Base-by-base conservation (phyloP, 2,329 filamentous ascomycete species). In the Madurella mycetomatis region DNA sequence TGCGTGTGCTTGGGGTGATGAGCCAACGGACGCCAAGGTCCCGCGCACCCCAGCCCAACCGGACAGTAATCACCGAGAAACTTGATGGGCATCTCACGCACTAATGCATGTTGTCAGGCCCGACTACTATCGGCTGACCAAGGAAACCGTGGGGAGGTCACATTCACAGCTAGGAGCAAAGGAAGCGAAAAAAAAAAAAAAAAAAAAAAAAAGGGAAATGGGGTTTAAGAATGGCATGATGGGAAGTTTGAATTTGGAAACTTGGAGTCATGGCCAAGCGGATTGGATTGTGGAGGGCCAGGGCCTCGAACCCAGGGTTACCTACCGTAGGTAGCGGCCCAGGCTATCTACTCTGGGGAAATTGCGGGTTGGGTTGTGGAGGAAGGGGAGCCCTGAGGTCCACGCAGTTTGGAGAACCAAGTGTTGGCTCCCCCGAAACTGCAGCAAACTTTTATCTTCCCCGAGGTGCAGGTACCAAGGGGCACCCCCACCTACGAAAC, bases 341-440 rank as follows among this genome's bases (percentile, higher is more conserved):
- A n/a, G n/a, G 25, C 25, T 25, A 7, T 25, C 4, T 25, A 30
- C n/a, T 43, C 52, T 50, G 52, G 52, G 52, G 52, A 54, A 54
- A 47, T 18, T 47, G 41, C 32, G 52, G 47, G 41, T 30, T 44
- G n/a, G 42, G 45, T 8, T 2, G 8, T 13, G 45, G 41, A 17
- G 19, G 32, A 32, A 19, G 41, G 18, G 17, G 19, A 5, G 13
- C 18, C 39, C 25, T 7, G 25, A 25, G 25, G 25, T 7, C 25
- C 3, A 25, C 25, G 25, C 25, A 25, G 7, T 25, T 7, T 25
- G 25, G 25, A 7, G 25, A 25, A 25, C 25, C 25, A 25, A 25
- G 25, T 7, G 25, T 7, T 25, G 25, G 25, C 25, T 25, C 25
- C 25, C 25, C 4, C 25, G 25, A 7, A 25, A 25, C 25, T 7